Evolutionary conservation across 225 moss, liverwort and hornwort genomes (phyloP).

Genomic region (Asterella californica): DNA sequence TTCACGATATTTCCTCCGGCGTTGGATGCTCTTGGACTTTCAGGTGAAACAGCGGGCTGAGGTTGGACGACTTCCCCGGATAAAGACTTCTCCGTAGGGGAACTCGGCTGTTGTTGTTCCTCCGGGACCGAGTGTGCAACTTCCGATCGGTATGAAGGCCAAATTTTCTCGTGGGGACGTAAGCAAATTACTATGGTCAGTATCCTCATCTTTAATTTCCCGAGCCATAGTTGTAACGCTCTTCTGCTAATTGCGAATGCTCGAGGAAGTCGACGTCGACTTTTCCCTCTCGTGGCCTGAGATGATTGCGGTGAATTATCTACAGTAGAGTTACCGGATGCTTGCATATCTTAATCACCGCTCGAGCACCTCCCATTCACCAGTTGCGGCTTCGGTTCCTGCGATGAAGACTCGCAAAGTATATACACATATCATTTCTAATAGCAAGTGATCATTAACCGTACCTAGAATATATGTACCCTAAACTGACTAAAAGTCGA

Average conservation of each 20-base stretch:
- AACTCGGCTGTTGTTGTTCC: conserved; percentile 7
- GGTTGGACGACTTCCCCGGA: neutral
- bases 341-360: conserved; percentile 3
- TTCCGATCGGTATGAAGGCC: neutral
- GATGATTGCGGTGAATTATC: neutral
- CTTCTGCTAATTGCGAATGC: neutral
- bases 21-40: neutral
- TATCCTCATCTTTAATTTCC: conserved; percentile 23
- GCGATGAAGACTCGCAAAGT: no score
- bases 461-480: no score
- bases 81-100: neutral
- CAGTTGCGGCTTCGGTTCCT: neutral
- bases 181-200: conserved; percentile 19
- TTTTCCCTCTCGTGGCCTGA: no score
- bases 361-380: neutral
- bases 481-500: no score
- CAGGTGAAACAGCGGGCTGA: neutral
- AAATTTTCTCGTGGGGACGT: neutral
- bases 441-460: no score
- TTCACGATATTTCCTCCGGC: neutral
- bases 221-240: conserved; percentile 13
- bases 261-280: neutral
- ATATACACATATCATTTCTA: no score
- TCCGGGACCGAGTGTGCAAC: neutral
- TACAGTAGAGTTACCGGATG: neutral